Conservation (phyloP, 192 early-diverging fungal genomes). For the Entomortierella lignicola region DNA sequence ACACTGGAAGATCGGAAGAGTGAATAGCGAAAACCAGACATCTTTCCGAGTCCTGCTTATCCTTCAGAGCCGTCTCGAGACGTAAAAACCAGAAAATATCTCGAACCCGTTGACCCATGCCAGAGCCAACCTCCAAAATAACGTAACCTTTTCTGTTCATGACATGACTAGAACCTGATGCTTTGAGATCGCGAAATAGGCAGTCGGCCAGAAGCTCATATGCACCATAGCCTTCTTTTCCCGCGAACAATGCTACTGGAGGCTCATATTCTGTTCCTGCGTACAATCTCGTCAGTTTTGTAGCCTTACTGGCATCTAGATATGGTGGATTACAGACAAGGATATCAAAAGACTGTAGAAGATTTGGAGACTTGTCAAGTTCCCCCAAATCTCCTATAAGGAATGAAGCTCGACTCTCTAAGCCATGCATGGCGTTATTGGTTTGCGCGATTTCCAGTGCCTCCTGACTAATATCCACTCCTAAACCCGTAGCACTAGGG, state of each 20-base stretch:
- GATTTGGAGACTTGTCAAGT: constrained; percentile 34
- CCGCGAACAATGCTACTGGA: constrained; percentile 70
- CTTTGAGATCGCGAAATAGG: constrained; percentile 9
- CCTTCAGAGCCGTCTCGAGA: constrained; percentile 53
- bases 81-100: constrained; percentile 62
- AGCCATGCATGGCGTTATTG: constrained; percentile 57
- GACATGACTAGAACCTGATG: constrained; percentile 14
- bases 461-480: constrained; percentile 71
- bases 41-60: constrained; percentile 67
- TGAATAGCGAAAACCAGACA: constrained; percentile 62
- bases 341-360: constrained; percentile 63
- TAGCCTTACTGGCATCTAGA: constrained; percentile 52
- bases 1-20: too few relatives aligned
- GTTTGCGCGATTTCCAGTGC: constrained; percentile 64
- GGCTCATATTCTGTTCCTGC: constrained; percentile 68
- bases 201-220: constrained; percentile 62
- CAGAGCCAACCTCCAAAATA: constrained; percentile 70
- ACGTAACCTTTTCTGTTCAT: constrained; percentile 50
- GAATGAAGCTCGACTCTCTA: constrained; percentile 53
- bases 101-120: constrained; percentile 63
- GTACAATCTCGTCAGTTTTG: constrained; percentile 37
- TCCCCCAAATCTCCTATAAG: constrained; percentile 57
- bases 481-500: constrained; percentile 59
- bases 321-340: constrained; percentile 84
- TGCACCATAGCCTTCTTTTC: constrained; percentile 70